Base-by-base conservation (phyloP, 139 green algal species). In the Medakamo hakoo region DNA sequence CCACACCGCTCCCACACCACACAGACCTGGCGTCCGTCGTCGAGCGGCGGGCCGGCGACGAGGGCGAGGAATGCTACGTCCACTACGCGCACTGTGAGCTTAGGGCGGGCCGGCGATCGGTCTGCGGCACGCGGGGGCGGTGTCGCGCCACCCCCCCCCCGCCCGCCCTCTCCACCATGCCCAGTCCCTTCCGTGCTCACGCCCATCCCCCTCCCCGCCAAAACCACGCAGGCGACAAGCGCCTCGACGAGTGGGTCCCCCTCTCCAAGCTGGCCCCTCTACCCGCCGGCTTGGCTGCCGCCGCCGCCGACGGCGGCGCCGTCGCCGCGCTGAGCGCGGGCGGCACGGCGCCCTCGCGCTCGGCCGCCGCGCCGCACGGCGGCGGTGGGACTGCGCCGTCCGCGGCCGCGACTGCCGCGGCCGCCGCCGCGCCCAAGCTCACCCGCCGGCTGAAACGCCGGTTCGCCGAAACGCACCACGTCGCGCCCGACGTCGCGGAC, bases 201-300 rank as follows among this genome's bases (percentile, higher is more conserved):
- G 14, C 19, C 65, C 22, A 40, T 0, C 24, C 20, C 62, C 63
- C 0, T 58, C 28, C 24, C 30, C 29, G n/a, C n/a, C n/a, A n/a
- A n/a, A 19, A 27, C 63, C 28, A 27, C 31, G 4, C 70, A 88
- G 81, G 78, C 29, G 85, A 95, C 69, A 89, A 88, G 66, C 74
- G 87, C 9, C 71, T 95, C 27, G 86, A 95, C 66, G 87, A 95
- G 68, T 95, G 87, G 87, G 83, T 93, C 21, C 49, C 64, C 3
- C 23, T 71, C 28, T 59, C 56, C 16, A 40, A 28, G 27, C 62
- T 62, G 20, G 23, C 30, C 25, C 40, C 40, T 16, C 40, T 52
- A 16, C 40, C 40, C 9, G 9, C 40, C 9, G 40, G 40, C 16
- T 9, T 9, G 9, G 40, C 16, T 16, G 40, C 40, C 40, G 9